These are phyloP conservation scores for Simplicillium aogashimaense DNA, from an alignment of 2,329 filamentous ascomycete species.

Conservation along the genomic window DNA sequence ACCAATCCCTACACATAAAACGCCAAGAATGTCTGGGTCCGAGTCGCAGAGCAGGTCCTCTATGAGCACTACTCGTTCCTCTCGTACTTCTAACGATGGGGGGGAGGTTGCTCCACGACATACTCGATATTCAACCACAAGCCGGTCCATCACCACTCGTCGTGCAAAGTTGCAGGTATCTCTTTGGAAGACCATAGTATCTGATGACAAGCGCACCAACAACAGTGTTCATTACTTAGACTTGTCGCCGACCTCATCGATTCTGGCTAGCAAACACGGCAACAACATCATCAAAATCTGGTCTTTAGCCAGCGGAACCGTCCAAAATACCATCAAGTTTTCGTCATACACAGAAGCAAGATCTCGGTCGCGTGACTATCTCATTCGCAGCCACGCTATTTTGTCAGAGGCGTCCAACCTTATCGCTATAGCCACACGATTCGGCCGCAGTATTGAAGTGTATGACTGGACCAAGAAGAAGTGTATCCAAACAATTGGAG, in stretches of 20 bases:
- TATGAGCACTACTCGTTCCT: neutral
- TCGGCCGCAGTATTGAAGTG: slow-evolving; percentile 27
- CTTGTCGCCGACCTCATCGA: slow-evolving; percentile 19
- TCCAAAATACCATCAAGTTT: slow-evolving; percentile 38
- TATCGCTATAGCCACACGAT: slow-evolving; percentile 26
- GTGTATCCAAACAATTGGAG: slow-evolving; percentile 25
- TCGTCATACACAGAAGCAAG: slow-evolving; percentile 27
- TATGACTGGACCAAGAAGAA: slow-evolving; percentile 29
- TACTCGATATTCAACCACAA: neutral
- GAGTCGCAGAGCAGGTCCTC: neutral
- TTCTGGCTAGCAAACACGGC: slow-evolving; percentile 24
- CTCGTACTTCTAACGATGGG: neutral
- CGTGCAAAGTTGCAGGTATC: neutral
- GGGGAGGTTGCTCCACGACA: neutral
- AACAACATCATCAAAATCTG: slow-evolving; percentile 85
- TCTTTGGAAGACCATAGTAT: slow-evolving; percentile 13
- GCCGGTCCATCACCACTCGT: neutral
- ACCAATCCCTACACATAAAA: neutral
- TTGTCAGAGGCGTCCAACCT: slow-evolving; percentile 27
- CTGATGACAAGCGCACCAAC: slow-evolving; percentile 17
- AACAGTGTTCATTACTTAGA: slow-evolving; percentile 24
- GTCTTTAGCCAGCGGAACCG: slow-evolving; percentile 71
- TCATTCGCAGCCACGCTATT: slow-evolving; percentile 31
- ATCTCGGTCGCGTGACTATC: slow-evolving; percentile 27
- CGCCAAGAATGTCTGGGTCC: neutral